Conservation (phyloP, 2,329 filamentous ascomycete species). For the Talaromyces piceae region DNA sequence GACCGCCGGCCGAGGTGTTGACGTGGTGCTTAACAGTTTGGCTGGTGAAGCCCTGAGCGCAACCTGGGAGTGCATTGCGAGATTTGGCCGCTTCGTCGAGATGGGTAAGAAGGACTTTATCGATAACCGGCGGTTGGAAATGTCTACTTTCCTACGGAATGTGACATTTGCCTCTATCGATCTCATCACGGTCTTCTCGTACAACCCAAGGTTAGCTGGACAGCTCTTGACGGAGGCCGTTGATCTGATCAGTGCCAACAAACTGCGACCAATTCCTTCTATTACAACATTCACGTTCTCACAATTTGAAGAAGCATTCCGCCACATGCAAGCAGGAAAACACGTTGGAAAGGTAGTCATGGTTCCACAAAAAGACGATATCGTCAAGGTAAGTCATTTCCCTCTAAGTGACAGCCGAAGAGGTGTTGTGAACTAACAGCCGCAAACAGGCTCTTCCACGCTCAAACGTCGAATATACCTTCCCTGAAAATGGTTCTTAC, state of each 20-base stretch:
- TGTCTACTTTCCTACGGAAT: conserved; percentile 24
- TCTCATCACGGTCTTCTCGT: neutral
- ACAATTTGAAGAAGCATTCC: conserved; percentile 1
- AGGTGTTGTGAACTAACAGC: neutral
- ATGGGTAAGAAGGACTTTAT: conserved; percentile 26
- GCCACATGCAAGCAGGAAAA: conserved; percentile 1
- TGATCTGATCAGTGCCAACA: neutral
- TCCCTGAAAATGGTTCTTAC: neutral
- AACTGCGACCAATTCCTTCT: neutral
- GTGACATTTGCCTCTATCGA: conserved; percentile 1
- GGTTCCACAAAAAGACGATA: neutral
- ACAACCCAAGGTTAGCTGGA: neutral
- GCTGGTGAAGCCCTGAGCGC: conserved; percentile 19
- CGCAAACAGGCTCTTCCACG: neutral
- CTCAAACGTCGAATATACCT: neutral
- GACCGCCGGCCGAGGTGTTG: conserved; percentile 24
- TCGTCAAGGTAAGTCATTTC: neutral
- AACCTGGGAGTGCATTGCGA: conserved; percentile 21
- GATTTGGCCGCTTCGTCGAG: conserved; percentile 25
- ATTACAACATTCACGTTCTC: neutral
- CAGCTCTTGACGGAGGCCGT: neutral
- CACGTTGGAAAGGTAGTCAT: conserved; percentile 4
- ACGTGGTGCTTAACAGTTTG: conserved; percentile 20
- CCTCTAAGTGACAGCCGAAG: neutral
- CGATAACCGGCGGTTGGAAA: conserved; percentile 34